Evolutionary conservation across 2,329 filamentous ascomycete species (phyloP).

Genomic region (Sporothrix brunneoviolacea): DNA sequence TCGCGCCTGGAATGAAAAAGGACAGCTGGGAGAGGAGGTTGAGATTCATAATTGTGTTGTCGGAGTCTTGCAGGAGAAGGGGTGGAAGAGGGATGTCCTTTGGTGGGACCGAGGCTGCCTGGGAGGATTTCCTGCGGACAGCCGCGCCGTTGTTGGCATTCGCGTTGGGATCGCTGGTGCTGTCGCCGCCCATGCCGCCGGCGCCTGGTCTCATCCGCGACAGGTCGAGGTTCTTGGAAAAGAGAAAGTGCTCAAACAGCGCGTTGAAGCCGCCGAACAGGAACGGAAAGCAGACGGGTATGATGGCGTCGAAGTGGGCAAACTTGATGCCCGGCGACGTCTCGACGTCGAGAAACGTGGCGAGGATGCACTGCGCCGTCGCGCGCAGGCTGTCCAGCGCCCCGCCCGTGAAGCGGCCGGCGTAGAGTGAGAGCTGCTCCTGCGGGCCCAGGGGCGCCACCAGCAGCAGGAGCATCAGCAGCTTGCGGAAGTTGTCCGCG

Average conservation of each 20-base stretch:
- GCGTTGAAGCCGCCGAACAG: slow-evolving; percentile 62
- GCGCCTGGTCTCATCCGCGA: slow-evolving; percentile 37
- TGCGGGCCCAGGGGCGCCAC: slow-evolving; percentile 58
- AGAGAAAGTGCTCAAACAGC: slow-evolving; percentile 69
- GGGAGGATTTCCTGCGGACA: background rate
- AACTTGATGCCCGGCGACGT: slow-evolving; percentile 57
- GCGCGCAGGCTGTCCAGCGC: slow-evolving; percentile 52
- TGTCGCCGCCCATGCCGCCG: background rate
- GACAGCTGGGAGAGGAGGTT: slow-evolving; percentile 63
- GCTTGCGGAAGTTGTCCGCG: slow-evolving; percentile 62
- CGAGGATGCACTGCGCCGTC: slow-evolving; percentile 58
- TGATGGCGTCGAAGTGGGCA: slow-evolving; percentile 51
- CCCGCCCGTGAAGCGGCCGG: slow-evolving; percentile 46
- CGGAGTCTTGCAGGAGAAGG: slow-evolving; percentile 41
- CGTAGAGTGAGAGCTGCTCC: slow-evolving; percentile 57
- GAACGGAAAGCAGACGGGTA: slow-evolving; percentile 56
- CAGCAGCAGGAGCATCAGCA: slow-evolving; percentile 64
- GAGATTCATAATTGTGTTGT: slow-evolving; percentile 58
- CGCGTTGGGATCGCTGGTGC: too few relatives aligned
- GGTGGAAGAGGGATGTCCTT: slow-evolving; percentile 9
- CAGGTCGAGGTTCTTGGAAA: slow-evolving; percentile 64
- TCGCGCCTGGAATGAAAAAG: slow-evolving; percentile 60
- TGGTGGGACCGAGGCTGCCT: background rate
- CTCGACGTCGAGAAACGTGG: slow-evolving; percentile 60
- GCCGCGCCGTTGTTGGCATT: too few relatives aligned